These are phyloP conservation scores for Calonectria ilicicola DNA, from an alignment of 2,329 filamentous ascomycete genomes.

Conservation along the genomic window DNA sequence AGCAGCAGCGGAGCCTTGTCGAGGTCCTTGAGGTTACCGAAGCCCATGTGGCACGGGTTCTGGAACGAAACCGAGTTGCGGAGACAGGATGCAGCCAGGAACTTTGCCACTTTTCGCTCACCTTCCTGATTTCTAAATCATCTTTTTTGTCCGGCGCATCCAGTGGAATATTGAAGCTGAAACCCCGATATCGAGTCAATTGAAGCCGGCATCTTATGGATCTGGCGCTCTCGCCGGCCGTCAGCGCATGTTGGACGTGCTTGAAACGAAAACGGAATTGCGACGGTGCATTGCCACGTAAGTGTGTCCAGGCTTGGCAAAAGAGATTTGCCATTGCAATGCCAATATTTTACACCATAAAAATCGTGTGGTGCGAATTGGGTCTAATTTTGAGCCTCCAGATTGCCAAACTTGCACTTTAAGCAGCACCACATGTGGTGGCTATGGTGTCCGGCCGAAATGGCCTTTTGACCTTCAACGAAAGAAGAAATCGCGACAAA, in stretches of 20 bases:
- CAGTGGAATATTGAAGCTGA: not conserved
- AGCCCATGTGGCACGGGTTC: not conserved
- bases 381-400: not conserved
- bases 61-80: not conserved
- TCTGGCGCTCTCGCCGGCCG: not conserved
- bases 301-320: not conserved
- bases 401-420: not conserved
- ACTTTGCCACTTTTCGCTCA: not conserved
- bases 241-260: slow-evolving; percentile 6
- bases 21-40: not conserved
- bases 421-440: not conserved
- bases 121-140: not conserved
- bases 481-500: not conserved
- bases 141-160: not conserved
- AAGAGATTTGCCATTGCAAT: not conserved
- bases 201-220: not conserved
- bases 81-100: not conserved
- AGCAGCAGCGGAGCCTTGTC: not conserved
- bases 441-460: not conserved
- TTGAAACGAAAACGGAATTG: not conserved
- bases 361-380: not conserved
- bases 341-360: too few relatives aligned
- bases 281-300: not conserved
- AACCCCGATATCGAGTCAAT: not conserved
- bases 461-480: not conserved